phyloP scores from a whole-genome alignment of 2,329 filamentous ascomycete genomes.

The Xylaria sp. region DNA sequence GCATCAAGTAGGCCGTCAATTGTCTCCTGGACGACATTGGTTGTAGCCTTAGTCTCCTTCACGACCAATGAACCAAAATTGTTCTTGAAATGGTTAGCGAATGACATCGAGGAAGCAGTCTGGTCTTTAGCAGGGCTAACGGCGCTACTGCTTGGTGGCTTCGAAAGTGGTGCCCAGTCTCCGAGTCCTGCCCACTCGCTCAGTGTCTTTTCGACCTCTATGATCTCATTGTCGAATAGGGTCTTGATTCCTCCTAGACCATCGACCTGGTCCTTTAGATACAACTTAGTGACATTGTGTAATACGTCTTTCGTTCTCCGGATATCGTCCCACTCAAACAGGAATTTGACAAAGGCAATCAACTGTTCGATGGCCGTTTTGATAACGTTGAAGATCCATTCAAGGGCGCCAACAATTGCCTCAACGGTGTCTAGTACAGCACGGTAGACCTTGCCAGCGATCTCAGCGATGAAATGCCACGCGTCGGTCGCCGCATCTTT shows the following conservation, averaged over 20 bases:
- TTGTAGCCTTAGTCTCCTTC: background rate
- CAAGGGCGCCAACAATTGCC: constrained; percentile 2
- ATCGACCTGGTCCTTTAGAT: background rate
- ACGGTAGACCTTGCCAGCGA: constrained; percentile 3
- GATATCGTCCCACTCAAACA: constrained; percentile 16
- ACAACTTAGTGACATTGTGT: background rate
- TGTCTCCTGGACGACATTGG: background rate
- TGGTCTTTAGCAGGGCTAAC: background rate
- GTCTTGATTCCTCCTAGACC: background rate
- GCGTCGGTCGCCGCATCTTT: background rate
- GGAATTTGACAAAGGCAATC: constrained; percentile 9
- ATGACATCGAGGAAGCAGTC: constrained; percentile 1
- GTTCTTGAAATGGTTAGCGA: constrained; percentile 6
- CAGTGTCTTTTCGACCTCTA: constrained; percentile 3
- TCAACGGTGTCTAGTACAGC: constrained; percentile 7
- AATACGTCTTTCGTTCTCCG: constrained; percentile 11
- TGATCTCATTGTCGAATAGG: constrained; percentile 1
- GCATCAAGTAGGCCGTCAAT: too few relatives aligned
- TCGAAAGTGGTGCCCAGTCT: constrained; percentile 6
- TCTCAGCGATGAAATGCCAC: constrained; percentile 1
- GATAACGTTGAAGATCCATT: constrained; percentile 14
- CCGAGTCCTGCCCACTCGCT: constrained; percentile 1
- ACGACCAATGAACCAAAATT: constrained; percentile 1
- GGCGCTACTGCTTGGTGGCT: background rate
- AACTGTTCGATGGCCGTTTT: background rate